These are phyloP conservation scores for Pythium folliculosum DNA, from an alignment of 352 stramenopile genomes.

Conservation along the genomic window DNA sequence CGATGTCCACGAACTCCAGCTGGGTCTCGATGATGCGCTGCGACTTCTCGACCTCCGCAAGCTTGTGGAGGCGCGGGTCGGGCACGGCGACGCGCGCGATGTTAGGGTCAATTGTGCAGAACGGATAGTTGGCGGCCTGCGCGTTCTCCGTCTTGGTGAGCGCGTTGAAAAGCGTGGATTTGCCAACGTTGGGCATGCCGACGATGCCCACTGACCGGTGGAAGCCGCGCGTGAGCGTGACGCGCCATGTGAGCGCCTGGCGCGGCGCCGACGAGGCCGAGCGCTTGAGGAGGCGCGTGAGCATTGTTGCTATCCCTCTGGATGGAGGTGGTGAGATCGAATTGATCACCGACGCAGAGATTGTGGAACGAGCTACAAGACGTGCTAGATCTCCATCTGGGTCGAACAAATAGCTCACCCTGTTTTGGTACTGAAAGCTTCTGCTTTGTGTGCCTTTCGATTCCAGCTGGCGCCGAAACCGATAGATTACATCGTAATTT, in stretches of 20 bases:
- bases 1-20: slow-evolving; percentile 89
- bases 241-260: slow-evolving; percentile 3
- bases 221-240: slow-evolving; percentile 40
- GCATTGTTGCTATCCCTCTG: slow-evolving; percentile 12
- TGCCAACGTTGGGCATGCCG: slow-evolving; percentile 89
- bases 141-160: slow-evolving; percentile 85
- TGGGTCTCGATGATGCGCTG: slow-evolving; percentile 48
- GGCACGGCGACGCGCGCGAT: slow-evolving; percentile 75
- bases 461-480: background rate
- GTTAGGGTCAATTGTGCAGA: slow-evolving; percentile 90
- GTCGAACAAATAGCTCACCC: background rate
- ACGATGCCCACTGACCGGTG: slow-evolving; percentile 88
- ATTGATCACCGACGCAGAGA: background rate
- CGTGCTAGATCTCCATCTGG: slow-evolving; percentile 4
- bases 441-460: background rate
- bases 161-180: slow-evolving; percentile 89
- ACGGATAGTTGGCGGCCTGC: slow-evolving; percentile 87
- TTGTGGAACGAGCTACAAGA: slow-evolving; percentile 5
- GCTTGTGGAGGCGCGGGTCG: slow-evolving; percentile 56
- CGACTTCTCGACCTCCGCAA: slow-evolving; percentile 75
- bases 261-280: background rate
- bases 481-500: background rate
- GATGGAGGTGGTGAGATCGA: background rate
- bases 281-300: slow-evolving; percentile 10
- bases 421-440: background rate